Percentiles rank a stretch among this genome's conserved stretches.
phyloP scores from a whole-genome alignment of 2,329 filamentous ascomycete species.

The Colletotrichum limetticola region DNA sequence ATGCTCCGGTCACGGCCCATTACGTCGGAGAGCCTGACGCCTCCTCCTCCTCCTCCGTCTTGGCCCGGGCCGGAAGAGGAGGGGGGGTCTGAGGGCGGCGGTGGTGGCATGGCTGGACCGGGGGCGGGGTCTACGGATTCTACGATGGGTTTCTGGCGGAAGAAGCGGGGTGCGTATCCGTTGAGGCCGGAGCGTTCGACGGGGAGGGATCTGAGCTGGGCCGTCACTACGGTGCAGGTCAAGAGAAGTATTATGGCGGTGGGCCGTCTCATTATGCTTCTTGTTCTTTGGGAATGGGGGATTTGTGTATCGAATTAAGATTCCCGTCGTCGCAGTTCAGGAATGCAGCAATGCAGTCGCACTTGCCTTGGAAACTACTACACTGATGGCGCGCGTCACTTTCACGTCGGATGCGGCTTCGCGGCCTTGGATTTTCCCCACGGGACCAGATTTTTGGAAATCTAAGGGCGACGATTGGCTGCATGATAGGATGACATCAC shows the following conservation, averaged over 20 bases:
- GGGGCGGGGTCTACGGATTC: conserved; percentile 22
- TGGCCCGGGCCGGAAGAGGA: conserved; percentile 41
- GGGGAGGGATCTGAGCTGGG: conserved; percentile 23
- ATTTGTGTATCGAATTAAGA: background rate
- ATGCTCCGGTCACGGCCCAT: conserved; percentile 82
- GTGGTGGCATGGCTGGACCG: conserved; percentile 42
- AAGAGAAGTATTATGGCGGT: conserved; percentile 27
- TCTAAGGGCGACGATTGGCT: conserved; percentile 16
- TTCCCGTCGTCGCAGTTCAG: background rate
- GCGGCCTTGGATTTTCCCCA: background rate
- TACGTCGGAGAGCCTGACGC: conserved; percentile 83
- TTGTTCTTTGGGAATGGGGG: background rate
- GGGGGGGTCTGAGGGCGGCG: conserved; percentile 35
- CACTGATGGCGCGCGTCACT: conserved; percentile 7
- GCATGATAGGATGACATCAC: conserved; percentile 22
- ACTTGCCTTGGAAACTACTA: background rate
- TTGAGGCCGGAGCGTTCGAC: conserved; percentile 24
- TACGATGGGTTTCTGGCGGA: conserved; percentile 34
- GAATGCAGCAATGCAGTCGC: background rate
- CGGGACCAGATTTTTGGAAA: conserved; percentile 16
- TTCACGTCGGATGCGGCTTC: conserved; percentile 1
- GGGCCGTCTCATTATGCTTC: conserved; percentile 30
- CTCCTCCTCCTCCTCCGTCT: conserved; percentile 41
- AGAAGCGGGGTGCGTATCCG: conserved; percentile 14
- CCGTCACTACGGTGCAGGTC: conserved; percentile 23